These are phyloP conservation scores for Colletotrichum liriopes DNA, from an alignment of 2,329 filamentous ascomycete genomes.

Conservation along the genomic window DNA sequence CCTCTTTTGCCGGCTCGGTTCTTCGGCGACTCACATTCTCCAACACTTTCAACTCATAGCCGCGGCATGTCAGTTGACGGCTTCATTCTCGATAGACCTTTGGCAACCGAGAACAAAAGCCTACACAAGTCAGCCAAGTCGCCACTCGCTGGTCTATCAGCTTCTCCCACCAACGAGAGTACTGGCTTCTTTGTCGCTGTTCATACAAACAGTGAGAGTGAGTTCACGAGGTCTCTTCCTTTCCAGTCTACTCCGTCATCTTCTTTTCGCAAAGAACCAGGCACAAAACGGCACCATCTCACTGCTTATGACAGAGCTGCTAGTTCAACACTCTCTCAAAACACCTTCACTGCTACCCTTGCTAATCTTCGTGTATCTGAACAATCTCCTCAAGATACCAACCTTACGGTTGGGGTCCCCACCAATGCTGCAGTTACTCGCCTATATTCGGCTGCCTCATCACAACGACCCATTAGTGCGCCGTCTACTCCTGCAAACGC, in stretches of 20 bases:
- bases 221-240: background rate
- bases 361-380: background rate
- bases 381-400: background rate
- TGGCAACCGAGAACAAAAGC: background rate
- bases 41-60: background rate
- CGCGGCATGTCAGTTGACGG: background rate
- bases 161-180: background rate
- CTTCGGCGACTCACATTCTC: slow-evolving; percentile 20
- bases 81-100: slow-evolving; percentile 13
- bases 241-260: slow-evolving; percentile 2
- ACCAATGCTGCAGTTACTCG: background rate
- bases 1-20: slow-evolving; percentile 30
- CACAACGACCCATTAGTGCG: background rate
- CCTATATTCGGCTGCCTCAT: background rate
- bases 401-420: background rate
- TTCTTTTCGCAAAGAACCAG: background rate
- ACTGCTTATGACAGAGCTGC: slow-evolving; percentile 15
- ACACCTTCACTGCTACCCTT: slow-evolving; percentile 14
- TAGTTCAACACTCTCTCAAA: slow-evolving; percentile 5
- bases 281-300: background rate
- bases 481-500: background rate
- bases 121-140: slow-evolving; percentile 7
- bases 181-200: slow-evolving; percentile 28
- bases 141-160: background rate
- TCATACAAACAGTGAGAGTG: slow-evolving; percentile 5